Percentiles rank a stretch among this genome's conserved stretches.
phyloP scores from a whole-genome alignment of 768 basidiomycete species.

The Panaeolus papilionaceus region DNA sequence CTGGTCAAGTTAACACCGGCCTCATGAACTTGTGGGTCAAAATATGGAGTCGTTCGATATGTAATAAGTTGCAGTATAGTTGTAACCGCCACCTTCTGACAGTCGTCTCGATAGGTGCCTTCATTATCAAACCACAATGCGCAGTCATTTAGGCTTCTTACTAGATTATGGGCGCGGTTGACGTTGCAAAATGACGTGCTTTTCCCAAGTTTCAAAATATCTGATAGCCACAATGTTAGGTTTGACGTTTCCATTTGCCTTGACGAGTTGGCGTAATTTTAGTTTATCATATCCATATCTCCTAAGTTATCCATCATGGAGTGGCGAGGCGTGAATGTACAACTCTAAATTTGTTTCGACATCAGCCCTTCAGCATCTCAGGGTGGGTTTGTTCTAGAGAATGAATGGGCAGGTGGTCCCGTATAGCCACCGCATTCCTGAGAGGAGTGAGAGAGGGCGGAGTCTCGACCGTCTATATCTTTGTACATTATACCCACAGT shows the following conservation, averaged over 20 bases:
- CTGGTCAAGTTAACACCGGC: neutral
- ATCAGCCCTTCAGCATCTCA: neutral
- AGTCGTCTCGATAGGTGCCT: constrained; percentile 12
- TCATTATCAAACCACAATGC: neutral
- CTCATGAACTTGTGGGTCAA: no score
- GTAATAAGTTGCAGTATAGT: neutral
- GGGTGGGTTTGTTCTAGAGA: neutral
- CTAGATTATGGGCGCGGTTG: neutral
- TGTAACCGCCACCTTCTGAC: neutral
- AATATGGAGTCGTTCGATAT: neutral
- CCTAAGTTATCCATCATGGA: neutral
- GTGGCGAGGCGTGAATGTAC: neutral
- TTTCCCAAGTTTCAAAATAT: neutral
- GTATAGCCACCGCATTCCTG: constrained; percentile 4
- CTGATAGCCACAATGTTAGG: constrained; percentile 6
- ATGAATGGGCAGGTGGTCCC: neutral
- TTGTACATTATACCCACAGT: neutral
- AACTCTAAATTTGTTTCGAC: constrained; percentile 5
- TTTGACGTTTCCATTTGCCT: constrained; percentile 1
- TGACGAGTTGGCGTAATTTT: neutral
- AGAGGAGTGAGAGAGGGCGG: constrained; percentile 2
- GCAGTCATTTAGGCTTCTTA: constrained; percentile 2
- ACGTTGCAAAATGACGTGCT: neutral
- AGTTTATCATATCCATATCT: neutral
- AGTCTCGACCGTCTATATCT: neutral